Conservation (phyloP, 2,329 filamentous ascomycete genomes). For the Hymenoscyphus scutula region DNA sequence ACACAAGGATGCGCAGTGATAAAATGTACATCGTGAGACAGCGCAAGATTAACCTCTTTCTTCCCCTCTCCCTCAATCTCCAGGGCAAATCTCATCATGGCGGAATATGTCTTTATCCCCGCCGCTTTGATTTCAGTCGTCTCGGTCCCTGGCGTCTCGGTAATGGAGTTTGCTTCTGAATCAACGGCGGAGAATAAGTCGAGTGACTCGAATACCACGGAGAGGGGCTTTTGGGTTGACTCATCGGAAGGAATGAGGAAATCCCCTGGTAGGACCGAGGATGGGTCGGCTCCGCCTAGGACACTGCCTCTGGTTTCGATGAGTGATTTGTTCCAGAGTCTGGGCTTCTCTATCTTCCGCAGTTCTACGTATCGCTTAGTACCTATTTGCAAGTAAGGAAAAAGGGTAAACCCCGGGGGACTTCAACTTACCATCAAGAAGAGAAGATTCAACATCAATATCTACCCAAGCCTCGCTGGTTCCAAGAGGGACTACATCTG, state of each 20-base stretch:
- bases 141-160: slow-evolving; percentile 34
- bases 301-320: slow-evolving; percentile 61
- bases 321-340: slow-evolving; percentile 58
- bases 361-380: neutral
- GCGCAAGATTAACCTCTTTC: slow-evolving; percentile 34
- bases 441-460: slow-evolving; percentile 53
- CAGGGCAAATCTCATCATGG: slow-evolving; percentile 33
- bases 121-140: slow-evolving; percentile 7
- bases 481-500: slow-evolving; percentile 53
- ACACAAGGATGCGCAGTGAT: slow-evolving; percentile 65
- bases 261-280: slow-evolving; percentile 56
- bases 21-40: slow-evolving; percentile 61
- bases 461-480: slow-evolving; percentile 57
- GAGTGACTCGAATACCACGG: slow-evolving; percentile 51
- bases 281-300: slow-evolving; percentile 55
- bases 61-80: slow-evolving; percentile 22
- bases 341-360: slow-evolving; percentile 37
- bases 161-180: slow-evolving; percentile 37
- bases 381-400: neutral
- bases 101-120: slow-evolving; percentile 34
- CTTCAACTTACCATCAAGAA: slow-evolving; percentile 26
- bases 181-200: slow-evolving; percentile 47
- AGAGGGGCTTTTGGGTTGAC: slow-evolving; percentile 44
- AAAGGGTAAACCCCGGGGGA: neutral
- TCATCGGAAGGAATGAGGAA: slow-evolving; percentile 62